phyloP scores from a whole-genome alignment of 345 rosid species.

The Lepidium didymum region DNA sequence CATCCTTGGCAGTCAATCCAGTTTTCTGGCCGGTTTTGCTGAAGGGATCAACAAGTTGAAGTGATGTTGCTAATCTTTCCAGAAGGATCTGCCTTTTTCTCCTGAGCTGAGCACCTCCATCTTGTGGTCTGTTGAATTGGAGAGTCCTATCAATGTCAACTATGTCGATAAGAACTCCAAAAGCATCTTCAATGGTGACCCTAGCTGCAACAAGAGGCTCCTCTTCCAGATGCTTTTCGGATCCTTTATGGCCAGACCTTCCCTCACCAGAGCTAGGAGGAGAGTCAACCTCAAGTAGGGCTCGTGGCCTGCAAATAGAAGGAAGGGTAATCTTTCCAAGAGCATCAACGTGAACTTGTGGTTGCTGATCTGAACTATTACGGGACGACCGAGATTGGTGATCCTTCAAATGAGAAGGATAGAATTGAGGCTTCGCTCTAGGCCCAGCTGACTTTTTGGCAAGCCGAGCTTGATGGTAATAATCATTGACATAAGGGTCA shows the following conservation, averaged over 20 bases:
- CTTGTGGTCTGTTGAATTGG: slow-evolving; percentile 65
- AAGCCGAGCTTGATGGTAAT: slow-evolving; percentile 91
- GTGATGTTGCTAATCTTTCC: slow-evolving; percentile 81
- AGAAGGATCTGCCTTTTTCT: slow-evolving; percentile 63
- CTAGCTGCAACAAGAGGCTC: slow-evolving; percentile 99
- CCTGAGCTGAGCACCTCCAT: slow-evolving; percentile 72
- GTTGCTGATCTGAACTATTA: slow-evolving; percentile 52
- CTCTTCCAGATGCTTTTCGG: slow-evolving; percentile 73
- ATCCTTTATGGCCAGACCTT: slow-evolving; percentile 45
- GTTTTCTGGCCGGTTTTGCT: slow-evolving; percentile 46
- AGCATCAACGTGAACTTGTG: slow-evolving; percentile 50
- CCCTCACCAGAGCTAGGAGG: slow-evolving; percentile 46
- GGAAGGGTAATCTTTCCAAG: slow-evolving; percentile 58
- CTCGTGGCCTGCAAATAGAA: slow-evolving; percentile 56
- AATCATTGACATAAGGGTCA: slow-evolving; percentile 86
- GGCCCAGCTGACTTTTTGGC: slow-evolving; percentile 53
- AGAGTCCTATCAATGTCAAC: slow-evolving; percentile 83
- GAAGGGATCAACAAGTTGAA: slow-evolving; percentile 92
- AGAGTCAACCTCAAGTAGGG: slow-evolving; percentile 70
- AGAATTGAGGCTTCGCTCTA: slow-evolving; percentile 54
- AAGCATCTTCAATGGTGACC: slow-evolving; percentile 75
- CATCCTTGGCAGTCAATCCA: slow-evolving; percentile 59
- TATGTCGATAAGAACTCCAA: slow-evolving; percentile 66
- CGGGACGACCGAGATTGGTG: slow-evolving; percentile 67
- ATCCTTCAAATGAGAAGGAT: slow-evolving; percentile 79